Conservation (phyloP, 2,329 filamentous ascomycete species). For the Graphilbum fragrans region DNA sequence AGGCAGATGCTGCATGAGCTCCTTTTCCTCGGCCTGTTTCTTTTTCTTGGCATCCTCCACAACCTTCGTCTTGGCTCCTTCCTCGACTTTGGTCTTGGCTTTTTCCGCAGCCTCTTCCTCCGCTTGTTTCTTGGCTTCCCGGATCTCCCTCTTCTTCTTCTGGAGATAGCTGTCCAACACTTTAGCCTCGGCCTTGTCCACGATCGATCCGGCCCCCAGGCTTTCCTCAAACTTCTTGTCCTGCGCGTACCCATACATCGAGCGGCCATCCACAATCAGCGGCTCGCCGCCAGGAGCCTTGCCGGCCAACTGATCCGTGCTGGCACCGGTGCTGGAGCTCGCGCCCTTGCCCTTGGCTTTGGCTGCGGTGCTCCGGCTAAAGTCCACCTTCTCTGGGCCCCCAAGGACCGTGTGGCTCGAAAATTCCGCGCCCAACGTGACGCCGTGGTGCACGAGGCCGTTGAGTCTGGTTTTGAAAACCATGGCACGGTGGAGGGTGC, state of each 20-base stretch:
- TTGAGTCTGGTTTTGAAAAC: slow-evolving; percentile 4
- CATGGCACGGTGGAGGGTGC: not conserved
- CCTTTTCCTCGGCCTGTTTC: too few species aligned
- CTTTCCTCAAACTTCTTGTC: not conserved
- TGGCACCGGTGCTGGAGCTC: not conserved
- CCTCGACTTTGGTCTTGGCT: not conserved
- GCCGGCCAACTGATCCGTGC: not conserved
- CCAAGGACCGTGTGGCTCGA: too few species aligned
- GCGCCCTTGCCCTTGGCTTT: too few species aligned
- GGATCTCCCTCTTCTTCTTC: not conserved
- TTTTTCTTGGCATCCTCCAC: too few species aligned
- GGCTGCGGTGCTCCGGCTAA: too few species aligned
- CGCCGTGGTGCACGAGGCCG: too few species aligned
- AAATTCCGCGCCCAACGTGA: too few species aligned
- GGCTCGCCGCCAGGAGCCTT: not conserved
- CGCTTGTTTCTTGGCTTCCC: not conserved
- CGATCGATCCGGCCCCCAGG: too few species aligned
- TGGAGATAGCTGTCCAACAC: not conserved
- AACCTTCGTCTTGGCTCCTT: not conserved
- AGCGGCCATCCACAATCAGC: slow-evolving; percentile 8
- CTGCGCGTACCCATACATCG: not conserved
- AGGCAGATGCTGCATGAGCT: too few species aligned
- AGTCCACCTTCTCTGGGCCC: too few species aligned
- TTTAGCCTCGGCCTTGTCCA: not conserved
- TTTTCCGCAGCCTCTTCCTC: not conserved